phyloP scores from a whole-genome alignment of 139 green algal genomes.

The Tetraselmis striata region DNA sequence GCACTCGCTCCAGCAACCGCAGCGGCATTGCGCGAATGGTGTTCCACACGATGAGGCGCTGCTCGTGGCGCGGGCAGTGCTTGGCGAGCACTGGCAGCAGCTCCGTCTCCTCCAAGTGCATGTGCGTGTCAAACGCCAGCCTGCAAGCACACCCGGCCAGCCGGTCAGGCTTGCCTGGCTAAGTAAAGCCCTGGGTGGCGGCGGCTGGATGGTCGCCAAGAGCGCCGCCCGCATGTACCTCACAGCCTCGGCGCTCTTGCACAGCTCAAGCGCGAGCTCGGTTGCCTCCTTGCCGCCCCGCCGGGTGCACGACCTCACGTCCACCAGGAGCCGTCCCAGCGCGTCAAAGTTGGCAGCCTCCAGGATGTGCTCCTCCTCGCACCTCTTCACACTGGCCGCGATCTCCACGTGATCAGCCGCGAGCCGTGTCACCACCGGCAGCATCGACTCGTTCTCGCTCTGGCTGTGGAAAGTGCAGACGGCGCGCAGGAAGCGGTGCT shows the following conservation, averaged over 20 bases:
- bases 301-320: constrained; percentile 63
- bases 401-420: neutral
- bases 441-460: constrained; percentile 86
- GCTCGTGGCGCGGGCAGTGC: constrained; percentile 55
- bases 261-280: constrained; percentile 9
- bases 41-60: constrained; percentile 82
- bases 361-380: constrained; percentile 59
- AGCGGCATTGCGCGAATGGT: constrained; percentile 88
- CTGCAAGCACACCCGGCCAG: too few species aligned
- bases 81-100: constrained; percentile 72
- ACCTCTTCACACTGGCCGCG: constrained; percentile 13
- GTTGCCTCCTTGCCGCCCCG: constrained; percentile 22
- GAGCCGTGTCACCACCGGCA: constrained; percentile 60
- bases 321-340: constrained; percentile 65
- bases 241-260: constrained; percentile 3
- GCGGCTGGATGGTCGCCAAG: too few species aligned
- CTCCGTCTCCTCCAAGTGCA: constrained; percentile 28
- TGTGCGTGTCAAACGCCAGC: constrained; percentile 22
- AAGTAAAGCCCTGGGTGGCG: too few species aligned
- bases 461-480: constrained; percentile 82
- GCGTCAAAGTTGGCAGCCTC: constrained; percentile 66
- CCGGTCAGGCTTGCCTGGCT: too few species aligned
- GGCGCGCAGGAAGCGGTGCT: constrained; percentile 77
- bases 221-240: too few species aligned
- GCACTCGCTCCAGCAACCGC: constrained; percentile 83